Evolutionary conservation across 2,329 filamentous ascomycete species (phyloP), one percentile per base, ranked within the genome.

Genomic region (Nemania serpens): DNA sequence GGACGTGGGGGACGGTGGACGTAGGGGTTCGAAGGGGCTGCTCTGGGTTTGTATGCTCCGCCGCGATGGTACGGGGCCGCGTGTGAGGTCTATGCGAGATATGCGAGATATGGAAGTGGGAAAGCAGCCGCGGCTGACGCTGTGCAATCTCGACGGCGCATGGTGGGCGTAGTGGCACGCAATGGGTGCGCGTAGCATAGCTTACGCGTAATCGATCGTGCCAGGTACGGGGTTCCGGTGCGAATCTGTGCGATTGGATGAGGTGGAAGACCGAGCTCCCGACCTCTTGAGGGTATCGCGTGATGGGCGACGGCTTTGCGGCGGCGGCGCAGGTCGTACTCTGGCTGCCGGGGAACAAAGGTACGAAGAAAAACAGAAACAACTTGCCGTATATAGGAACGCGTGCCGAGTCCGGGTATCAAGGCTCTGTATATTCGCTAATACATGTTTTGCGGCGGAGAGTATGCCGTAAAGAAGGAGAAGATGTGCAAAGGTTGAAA

Each of bases 1-100:
- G 39, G 91, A 90, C 61, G 84, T 84, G 5, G 93, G 93, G 4
- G 91, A 87, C 0, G 93, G 93, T 5, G 93, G 93, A 0, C 85
- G 82, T 68, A 93, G 84, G 13, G 88, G 85, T 65, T 88, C 81
- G 72, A 87, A 91, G 61, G 80, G 79, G 37, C 51, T 29, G 37
- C 10, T 29, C 29, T 49, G 25, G 11, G 60, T 58, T 25, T 59
- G 76, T 73, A 43, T 64, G 57, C 15, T 69, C 65, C 49, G 70
- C 75, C 45, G 67, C 45, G 54, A 73, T 59, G 43, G 67, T 66
- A 42, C 70, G 69, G 33, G 52, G 48, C 47, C 48, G 22, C 37
- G 57, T 45, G 49, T 17, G 57, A 55, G 58, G 39, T 17, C 33
- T 64, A 58, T 62, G 63, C 20, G 47, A 59, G 66, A 61, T 53